Evolutionary conservation across 805 yeast species (phyloP), one percentile per base, ranked within the genome.

Genomic region (Hagleromyces aurorensis): DNA sequence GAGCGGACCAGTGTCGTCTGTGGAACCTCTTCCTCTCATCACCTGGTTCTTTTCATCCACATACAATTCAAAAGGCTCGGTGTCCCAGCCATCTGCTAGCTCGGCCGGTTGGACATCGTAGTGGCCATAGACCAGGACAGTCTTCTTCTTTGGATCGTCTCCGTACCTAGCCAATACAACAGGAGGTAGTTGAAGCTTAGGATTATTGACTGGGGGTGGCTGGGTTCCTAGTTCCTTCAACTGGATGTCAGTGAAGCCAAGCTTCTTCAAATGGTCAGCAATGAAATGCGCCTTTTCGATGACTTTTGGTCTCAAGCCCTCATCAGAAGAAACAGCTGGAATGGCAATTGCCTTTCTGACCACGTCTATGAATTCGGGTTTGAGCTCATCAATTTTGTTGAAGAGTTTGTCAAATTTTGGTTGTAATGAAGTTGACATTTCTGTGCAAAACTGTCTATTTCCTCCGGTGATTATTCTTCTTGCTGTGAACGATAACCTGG

Each of bases 1-100:
- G 25, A 91, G 93, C 20, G 99, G 99, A 18, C 98, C 99, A 61
- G 94, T 91, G 57, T 91, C 99, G 55, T 91, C 99, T 23, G 96
- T 82, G 13, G 95, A 66, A 24, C 99, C 99, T 61, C 99, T 76
- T 27, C 96, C 98, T 48, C 72, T 75, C 50, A 91, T 65, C 40
- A 79, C 69, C 29, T 67, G 79, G 41, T 74, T 78, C 43, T 73
- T 72, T 53, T 77, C 83, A 36, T 64, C 61, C 28, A 65, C 62
- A 38, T 71, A 69, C 50, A 91, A 63, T 33, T 62, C 65, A 61
- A 91, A 91, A 7, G 99, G 99, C 40, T 87, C 95, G 23, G 91
- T 72, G 48, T 69, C 65, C 99, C 99, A 91, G 21, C 99, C 99
- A 55, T 91, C 98, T 46, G 81, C 94, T 35, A 64, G 44, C 17